Percentiles rank a stretch among this genome's conserved stretches.
Conservation (phyloP, 2,329 filamentous ascomycete species). For the Bertia moriformis region DNA sequence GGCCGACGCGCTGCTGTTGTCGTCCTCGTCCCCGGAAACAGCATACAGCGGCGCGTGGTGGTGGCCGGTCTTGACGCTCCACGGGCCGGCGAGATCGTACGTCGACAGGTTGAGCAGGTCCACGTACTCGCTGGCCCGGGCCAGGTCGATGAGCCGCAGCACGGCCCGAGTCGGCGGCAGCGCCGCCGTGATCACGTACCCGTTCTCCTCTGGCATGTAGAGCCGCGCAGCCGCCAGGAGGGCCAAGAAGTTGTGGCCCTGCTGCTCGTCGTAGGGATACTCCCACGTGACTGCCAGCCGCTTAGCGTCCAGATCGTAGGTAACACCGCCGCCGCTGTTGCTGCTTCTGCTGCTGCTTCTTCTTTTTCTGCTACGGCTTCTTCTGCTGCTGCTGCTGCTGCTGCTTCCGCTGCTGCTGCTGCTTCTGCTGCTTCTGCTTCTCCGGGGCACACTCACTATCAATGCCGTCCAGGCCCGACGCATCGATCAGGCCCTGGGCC, state of each 20-base stretch:
- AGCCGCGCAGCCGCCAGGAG: slow-evolving; percentile 53
- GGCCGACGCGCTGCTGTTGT: slow-evolving; percentile 34
- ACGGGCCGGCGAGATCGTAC: slow-evolving; percentile 65
- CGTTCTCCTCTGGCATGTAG: slow-evolving; percentile 51
- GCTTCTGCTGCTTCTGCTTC: too few species aligned
- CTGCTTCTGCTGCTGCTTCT: too few species aligned
- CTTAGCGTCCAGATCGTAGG: neutral
- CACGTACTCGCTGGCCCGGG: slow-evolving; percentile 45
- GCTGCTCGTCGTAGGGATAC: slow-evolving; percentile 49
- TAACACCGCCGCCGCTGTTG: neutral
- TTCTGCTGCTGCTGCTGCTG: neutral
- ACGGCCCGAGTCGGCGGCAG: slow-evolving; percentile 55
- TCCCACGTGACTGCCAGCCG: slow-evolving; percentile 76
- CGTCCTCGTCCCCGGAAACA: slow-evolving; percentile 40
- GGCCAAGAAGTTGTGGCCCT: slow-evolving; percentile 57
- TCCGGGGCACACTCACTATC: slow-evolving; percentile 55
- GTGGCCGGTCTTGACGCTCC: slow-evolving; percentile 54
- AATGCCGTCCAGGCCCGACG: slow-evolving; percentile 60
- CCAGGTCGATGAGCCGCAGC: slow-evolving; percentile 56
- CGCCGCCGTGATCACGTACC: slow-evolving; percentile 58
- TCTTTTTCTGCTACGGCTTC: too few species aligned
- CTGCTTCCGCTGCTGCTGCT: too few species aligned
- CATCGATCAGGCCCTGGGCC: slow-evolving; percentile 51
- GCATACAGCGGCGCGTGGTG: slow-evolving; percentile 66
- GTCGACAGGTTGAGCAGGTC: slow-evolving; percentile 69